These are phyloP conservation scores for Helenozyma rhizophorensis DNA, from an alignment of 805 yeast species.

Conservation along the genomic window DNA sequence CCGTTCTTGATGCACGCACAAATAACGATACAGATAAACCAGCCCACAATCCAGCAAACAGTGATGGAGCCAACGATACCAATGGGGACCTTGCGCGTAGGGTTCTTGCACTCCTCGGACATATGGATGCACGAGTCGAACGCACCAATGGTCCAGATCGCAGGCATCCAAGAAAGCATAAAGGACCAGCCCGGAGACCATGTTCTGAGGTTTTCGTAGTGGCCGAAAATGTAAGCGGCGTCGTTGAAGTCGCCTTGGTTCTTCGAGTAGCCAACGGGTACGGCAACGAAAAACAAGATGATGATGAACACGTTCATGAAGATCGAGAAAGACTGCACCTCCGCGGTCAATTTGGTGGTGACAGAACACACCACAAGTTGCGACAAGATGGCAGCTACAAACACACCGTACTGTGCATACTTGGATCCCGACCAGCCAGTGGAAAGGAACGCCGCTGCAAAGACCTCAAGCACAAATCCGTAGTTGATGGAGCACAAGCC, in stretches of 20 bases:
- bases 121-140: slow-evolving; percentile 42
- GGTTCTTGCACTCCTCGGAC: slow-evolving; percentile 63
- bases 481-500: slow-evolving; percentile 65
- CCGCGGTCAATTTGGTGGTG: slow-evolving; percentile 53
- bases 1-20: slow-evolving; percentile 3
- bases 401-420: slow-evolving; percentile 57
- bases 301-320: slow-evolving; percentile 49
- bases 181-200: slow-evolving; percentile 5
- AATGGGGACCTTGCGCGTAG: slow-evolving; percentile 55
- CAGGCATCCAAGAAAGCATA: slow-evolving; percentile 2
- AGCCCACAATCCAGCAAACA: slow-evolving; percentile 55
- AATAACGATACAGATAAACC: slow-evolving; percentile 43
- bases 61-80: slow-evolving; percentile 57
- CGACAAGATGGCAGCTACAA: slow-evolving; percentile 51
- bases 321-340: slow-evolving; percentile 56
- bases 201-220: slow-evolving; percentile 1
- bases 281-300: slow-evolving; percentile 53
- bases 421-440: slow-evolving; percentile 48
- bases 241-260: slow-evolving; percentile 2
- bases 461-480: slow-evolving; percentile 57
- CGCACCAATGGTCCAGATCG: slow-evolving; percentile 1
- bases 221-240: slow-evolving; percentile 2
- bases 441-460: slow-evolving; percentile 52
- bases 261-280: slow-evolving; percentile 49
- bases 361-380: slow-evolving; percentile 51